Evolutionary conservation across 2,329 filamentous ascomycete species (phyloP).

Genomic region (Sporothrix brasiliensis): DNA sequence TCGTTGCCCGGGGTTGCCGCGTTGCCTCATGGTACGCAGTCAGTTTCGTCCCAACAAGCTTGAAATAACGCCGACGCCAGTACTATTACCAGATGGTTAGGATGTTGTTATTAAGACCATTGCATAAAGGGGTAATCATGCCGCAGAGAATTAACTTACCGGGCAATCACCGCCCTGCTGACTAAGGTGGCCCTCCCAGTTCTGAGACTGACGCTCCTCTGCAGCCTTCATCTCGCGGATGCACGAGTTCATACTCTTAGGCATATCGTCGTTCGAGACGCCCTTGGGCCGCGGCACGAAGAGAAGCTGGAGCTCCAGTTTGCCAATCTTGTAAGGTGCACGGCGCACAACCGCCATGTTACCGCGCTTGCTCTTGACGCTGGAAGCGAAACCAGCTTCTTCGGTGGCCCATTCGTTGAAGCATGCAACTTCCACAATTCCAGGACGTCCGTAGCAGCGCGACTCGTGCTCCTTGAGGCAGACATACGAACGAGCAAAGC

Average conservation of each 20-base stretch:
- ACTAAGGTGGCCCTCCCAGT: constrained; percentile 86
- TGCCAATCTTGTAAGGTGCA: constrained; percentile 95
- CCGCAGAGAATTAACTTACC: constrained; percentile 59
- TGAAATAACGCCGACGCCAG: constrained; percentile 98
- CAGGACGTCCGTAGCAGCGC: constrained; percentile 83
- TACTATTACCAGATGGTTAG: constrained; percentile 61
- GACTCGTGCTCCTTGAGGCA: constrained; percentile 91
- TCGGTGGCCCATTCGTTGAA: constrained; percentile 99
- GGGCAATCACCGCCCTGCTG: constrained; percentile 98
- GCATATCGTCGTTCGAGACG: constrained; percentile 90
- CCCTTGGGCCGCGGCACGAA: constrained; percentile 93
- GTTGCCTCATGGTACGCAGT: constrained; percentile 97
- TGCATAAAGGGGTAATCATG: not conserved
- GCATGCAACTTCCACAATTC: constrained; percentile 85
- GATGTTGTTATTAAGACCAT: not conserved
- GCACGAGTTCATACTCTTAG: constrained; percentile 98
- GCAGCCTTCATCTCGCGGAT: constrained; percentile 91
- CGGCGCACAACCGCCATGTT: constrained; percentile 71
- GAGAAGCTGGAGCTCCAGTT: constrained; percentile 88
- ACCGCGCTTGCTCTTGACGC: constrained; percentile 90
- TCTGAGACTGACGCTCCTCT: constrained; percentile 74
- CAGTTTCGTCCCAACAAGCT: constrained; percentile 84
- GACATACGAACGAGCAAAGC: constrained; percentile 91
- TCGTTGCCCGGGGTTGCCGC: constrained; percentile 91
- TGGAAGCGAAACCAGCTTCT: constrained; percentile 74